Evolutionary conservation across 2,329 filamentous ascomycete genomes (phyloP), one percentile per base, ranked within the genome.

Genomic region (Colletotrichum brevisporum): DNA sequence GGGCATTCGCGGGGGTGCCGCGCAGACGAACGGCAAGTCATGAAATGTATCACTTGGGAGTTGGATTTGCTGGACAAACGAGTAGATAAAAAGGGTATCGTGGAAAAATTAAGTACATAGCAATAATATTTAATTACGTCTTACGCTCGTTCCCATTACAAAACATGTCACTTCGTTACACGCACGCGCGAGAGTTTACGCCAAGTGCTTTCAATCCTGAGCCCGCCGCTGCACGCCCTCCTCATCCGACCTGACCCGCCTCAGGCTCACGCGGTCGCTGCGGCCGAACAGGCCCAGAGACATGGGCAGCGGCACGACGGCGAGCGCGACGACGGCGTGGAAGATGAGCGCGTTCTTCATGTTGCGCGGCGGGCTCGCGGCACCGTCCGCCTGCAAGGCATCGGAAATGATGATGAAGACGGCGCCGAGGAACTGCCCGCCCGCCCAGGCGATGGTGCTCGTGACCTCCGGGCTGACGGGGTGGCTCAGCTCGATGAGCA

Each of bases 391-490:
- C 72, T 89, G 88, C 71, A 98, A 84, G 18, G 91, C 93, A 77
- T 94, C 91, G 82, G 93, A 92, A 66, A 95, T 81, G 36, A 99
- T 82, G 75, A 98, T 92, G 76, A 98, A 97, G 31, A 95, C 81
- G 2, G 90, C 95, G 13, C 96, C 96, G 1, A 97, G 81, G 8
- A 98, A 80, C 83, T 98, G 95, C 0, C 96, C 95, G 6, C 92
- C 92, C 1, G 89, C 88, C 96, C 96, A 98, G 75, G 92, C 93
- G 24, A 97, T 84, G 31, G 93, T 94, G 71, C 90, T 93, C 1
- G 93, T 93, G 52, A 98, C 88, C 80, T 97, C 95, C 0, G 96
- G 95, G 48, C 90, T 91, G 27, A 97, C 89, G 0, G 96, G 96
- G 76, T 96, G 93, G 5, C 92, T 94, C 68, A 97, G 88, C 78